Evolutionary conservation across 192 early-diverging fungal species (phyloP).

Genomic region (Glomus cerebriforme): DNA sequence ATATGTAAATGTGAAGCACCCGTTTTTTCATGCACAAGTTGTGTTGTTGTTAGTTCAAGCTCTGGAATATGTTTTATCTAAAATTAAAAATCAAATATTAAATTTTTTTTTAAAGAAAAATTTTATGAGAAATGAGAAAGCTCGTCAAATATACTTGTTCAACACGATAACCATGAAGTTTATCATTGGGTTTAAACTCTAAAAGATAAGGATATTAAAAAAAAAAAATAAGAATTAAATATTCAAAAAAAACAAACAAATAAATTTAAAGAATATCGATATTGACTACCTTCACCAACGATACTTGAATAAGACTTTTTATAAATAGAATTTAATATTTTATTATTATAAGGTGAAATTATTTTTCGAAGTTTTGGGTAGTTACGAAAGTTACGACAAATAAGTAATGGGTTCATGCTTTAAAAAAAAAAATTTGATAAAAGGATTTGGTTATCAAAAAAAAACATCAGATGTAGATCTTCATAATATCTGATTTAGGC

Average conservation of each 20-base stretch:
- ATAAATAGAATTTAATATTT: not conserved
- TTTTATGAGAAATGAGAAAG: not conserved
- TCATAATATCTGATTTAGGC: too few relatives aligned
- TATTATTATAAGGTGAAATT: not conserved
- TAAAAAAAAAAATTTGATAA: too few relatives aligned
- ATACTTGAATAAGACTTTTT: not conserved
- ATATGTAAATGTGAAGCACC: slow-evolving; percentile 92
- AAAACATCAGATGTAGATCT: too few relatives aligned
- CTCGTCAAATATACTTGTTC: not conserved
- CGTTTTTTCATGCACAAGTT: slow-evolving; percentile 72
- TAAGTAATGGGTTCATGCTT: not conserved
- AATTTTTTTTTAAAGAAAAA: not conserved
- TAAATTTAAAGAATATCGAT: not conserved
- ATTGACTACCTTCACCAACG: not conserved
- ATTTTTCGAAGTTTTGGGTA: not conserved
- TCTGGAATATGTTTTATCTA: slow-evolving; percentile 66
- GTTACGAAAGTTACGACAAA: not conserved
- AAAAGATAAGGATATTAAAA: not conserved
- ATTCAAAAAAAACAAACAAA: too few relatives aligned
- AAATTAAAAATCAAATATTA: not conserved
- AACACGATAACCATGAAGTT: not conserved
- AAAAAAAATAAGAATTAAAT: too few relatives aligned
- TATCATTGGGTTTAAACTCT: not conserved
- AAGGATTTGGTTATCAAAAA: too few relatives aligned
- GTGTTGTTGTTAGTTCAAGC: slow-evolving; percentile 76